Percentiles rank a stretch among this genome's conserved stretches.
Evolutionary conservation across 2,329 filamentous ascomycete species (phyloP).

Genomic region (Leptosphaerulina australis): DNA sequence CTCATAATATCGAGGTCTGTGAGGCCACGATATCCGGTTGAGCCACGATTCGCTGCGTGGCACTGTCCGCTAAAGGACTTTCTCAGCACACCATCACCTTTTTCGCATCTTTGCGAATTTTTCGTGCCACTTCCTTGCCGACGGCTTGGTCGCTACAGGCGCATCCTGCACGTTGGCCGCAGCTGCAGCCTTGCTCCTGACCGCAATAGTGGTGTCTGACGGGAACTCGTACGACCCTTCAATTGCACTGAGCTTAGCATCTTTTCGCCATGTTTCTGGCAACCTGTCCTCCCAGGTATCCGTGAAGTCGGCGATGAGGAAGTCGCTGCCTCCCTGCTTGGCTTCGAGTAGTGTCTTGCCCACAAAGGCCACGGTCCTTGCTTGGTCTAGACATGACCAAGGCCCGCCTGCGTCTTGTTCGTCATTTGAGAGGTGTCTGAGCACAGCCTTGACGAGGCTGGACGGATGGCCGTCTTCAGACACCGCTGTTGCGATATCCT

Average conservation of each 20-base stretch:
- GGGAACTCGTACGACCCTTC: constrained; percentile 42
- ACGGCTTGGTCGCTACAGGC: constrained; percentile 30
- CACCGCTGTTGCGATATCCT: constrained; percentile 40
- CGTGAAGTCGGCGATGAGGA: constrained; percentile 43
- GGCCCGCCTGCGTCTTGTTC: constrained; percentile 34
- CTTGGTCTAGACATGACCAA: constrained; percentile 45
- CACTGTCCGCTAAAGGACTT: constrained; percentile 18
- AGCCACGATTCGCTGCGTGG: constrained; percentile 12
- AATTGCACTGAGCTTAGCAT: constrained; percentile 42
- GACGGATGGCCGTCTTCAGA: constrained; percentile 49
- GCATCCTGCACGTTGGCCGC: constrained; percentile 10
- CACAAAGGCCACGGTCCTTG: constrained; percentile 41
- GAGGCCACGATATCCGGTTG: constrained; percentile 3
- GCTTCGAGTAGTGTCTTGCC: constrained; percentile 42
- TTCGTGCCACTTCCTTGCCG: constrained; percentile 50
- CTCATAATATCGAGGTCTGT: constrained; percentile 1
- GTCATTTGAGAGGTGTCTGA: constrained; percentile 42
- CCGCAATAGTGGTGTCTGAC: constrained; percentile 41
- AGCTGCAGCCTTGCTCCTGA: constrained; percentile 24
- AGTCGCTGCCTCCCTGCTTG: constrained; percentile 27
- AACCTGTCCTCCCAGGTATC: constrained; percentile 47
- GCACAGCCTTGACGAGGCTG: constrained; percentile 46
- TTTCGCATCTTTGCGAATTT: constrained; percentile 46
- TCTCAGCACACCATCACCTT: constrained; percentile 24
- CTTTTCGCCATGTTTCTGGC: constrained; percentile 47